Percentiles rank a stretch among this genome's conserved stretches.
These are phyloP conservation scores for Lachancea cidri DNA, from an alignment of 805 yeast species.

Conservation along the genomic window DNA sequence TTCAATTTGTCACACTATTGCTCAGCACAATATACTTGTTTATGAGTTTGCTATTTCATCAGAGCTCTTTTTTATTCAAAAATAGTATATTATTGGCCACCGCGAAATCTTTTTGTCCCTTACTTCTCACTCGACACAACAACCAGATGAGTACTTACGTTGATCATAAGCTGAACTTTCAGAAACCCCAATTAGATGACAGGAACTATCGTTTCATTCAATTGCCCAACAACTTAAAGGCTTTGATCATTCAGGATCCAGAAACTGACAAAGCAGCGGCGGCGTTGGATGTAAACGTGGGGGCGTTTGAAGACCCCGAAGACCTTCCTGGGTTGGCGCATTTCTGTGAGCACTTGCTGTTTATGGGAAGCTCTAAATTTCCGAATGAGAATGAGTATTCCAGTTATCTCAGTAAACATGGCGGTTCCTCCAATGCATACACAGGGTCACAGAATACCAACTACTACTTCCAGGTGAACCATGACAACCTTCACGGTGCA, in stretches of 20 bases:
- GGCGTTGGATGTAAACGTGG: conserved; percentile 72
- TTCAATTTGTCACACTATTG: neutral
- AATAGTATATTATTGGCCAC: neutral
- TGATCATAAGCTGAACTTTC: conserved; percentile 19
- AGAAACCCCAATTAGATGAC: conserved; percentile 56
- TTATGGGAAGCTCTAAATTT: conserved; percentile 76
- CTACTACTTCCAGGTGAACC: conserved; percentile 79
- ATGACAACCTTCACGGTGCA: conserved; percentile 76
- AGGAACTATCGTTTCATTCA: conserved; percentile 65
- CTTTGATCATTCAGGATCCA: conserved; percentile 61
- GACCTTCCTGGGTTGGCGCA: conserved; percentile 72
- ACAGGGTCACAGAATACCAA: conserved; percentile 87
- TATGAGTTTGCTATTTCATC: neutral
- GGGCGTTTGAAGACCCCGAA: conserved; percentile 65
- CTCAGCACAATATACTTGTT: neutral
- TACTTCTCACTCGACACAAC: neutral
- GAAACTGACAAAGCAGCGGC: conserved; percentile 74
- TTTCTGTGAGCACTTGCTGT: conserved; percentile 66
- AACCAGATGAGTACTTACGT: conserved; percentile 4
- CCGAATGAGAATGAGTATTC: conserved; percentile 77
- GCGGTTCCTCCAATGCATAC: conserved; percentile 89
- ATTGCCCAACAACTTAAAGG: conserved; percentile 53
- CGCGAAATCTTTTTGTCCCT: neutral
- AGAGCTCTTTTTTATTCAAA: neutral
- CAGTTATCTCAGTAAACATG: conserved; percentile 71